These are phyloP conservation scores for Metschnikowia lachancei DNA, from an alignment of 805 yeast species.

Conservation along the genomic window DNA sequence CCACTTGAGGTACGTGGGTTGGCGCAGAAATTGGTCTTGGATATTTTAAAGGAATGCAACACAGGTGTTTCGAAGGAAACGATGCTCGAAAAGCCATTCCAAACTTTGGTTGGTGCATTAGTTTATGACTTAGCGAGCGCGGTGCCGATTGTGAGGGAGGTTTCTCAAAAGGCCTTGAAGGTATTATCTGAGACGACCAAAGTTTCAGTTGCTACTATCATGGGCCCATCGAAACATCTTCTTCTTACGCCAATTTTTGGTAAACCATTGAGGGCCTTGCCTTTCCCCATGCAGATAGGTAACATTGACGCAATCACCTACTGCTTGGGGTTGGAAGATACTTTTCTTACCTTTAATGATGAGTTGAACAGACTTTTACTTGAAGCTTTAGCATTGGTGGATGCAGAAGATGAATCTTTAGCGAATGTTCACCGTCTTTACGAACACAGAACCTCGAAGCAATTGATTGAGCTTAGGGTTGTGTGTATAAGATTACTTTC, in stretches of 20 bases:
- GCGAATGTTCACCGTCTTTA: constrained; percentile 82
- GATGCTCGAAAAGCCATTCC: constrained; percentile 68
- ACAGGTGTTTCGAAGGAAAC: constrained; percentile 56
- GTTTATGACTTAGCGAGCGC: constrained; percentile 93
- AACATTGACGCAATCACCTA: constrained; percentile 96
- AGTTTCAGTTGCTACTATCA: constrained; percentile 68
- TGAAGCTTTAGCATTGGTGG: constrained; percentile 92
- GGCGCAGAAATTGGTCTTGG: constrained; percentile 66
- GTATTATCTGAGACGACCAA: constrained; percentile 67
- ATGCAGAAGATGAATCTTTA: constrained; percentile 95
- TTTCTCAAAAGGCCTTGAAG: constrained; percentile 69
- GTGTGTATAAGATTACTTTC: constrained; percentile 85
- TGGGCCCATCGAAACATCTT: constrained; percentile 79
- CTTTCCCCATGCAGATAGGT: constrained; percentile 98
- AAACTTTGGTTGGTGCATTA: constrained; percentile 79
- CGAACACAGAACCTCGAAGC: constrained; percentile 86
- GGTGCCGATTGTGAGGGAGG: constrained; percentile 73
- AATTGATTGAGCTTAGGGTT: constrained; percentile 79
- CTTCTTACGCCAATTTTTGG: constrained; percentile 92
- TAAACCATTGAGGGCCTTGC: constrained; percentile 92
- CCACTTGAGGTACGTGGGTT: constrained; percentile 73
- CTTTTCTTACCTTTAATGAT: constrained; percentile 83
- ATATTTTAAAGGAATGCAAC: constrained; percentile 65
- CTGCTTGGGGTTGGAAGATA: constrained; percentile 74
- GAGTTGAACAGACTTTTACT: constrained; percentile 79